These are phyloP conservation scores for Lactarius indigo DNA, from an alignment of 768 basidiomycete species.

Conservation along the genomic window DNA sequence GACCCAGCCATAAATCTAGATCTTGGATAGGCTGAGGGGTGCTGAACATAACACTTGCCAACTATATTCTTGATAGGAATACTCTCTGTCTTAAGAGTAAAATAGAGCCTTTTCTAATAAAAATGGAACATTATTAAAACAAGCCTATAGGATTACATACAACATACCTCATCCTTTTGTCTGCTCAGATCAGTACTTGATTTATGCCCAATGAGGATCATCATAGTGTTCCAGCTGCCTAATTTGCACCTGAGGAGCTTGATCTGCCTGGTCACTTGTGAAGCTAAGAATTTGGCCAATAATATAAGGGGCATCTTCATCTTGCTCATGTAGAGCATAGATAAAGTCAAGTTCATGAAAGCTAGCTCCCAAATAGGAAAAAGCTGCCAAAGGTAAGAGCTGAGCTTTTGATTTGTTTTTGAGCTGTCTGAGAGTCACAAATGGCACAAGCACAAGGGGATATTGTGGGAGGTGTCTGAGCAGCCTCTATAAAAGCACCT, in stretches of 20 bases:
- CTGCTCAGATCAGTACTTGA: neutral
- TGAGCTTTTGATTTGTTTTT: conserved; percentile 15
- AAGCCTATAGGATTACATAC: neutral
- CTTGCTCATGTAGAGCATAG: conserved; percentile 40
- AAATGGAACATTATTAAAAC: neutral
- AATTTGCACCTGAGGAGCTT: conserved; percentile 36
- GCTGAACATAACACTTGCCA: conserved; percentile 52
- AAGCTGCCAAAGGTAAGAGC: conserved; percentile 36
- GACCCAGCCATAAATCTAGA: conserved; percentile 43
- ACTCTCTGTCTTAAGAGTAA: conserved; percentile 31
- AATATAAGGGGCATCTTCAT: conserved; percentile 36
- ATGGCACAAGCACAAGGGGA: conserved; percentile 29
- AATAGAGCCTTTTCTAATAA: conserved; percentile 40
- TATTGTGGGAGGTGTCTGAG: conserved; percentile 34
- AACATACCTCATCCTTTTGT: conserved; percentile 19
- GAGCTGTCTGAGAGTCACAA: conserved; percentile 7
- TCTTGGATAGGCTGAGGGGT: conserved; percentile 34
- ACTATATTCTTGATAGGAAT: conserved; percentile 41
- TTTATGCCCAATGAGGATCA: conserved; percentile 31
- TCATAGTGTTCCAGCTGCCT: conserved; percentile 47
- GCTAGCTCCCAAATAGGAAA: conserved; percentile 37
- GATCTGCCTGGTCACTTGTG: conserved; percentile 23
- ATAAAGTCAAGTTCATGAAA: conserved; percentile 64
- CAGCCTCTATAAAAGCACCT: conserved; percentile 44
- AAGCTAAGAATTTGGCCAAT: conserved; percentile 57